These are phyloP conservation scores for Acephala macrosclerotiorum DNA, from an alignment of 2,329 filamentous ascomycete species.

Conservation along the genomic window DNA sequence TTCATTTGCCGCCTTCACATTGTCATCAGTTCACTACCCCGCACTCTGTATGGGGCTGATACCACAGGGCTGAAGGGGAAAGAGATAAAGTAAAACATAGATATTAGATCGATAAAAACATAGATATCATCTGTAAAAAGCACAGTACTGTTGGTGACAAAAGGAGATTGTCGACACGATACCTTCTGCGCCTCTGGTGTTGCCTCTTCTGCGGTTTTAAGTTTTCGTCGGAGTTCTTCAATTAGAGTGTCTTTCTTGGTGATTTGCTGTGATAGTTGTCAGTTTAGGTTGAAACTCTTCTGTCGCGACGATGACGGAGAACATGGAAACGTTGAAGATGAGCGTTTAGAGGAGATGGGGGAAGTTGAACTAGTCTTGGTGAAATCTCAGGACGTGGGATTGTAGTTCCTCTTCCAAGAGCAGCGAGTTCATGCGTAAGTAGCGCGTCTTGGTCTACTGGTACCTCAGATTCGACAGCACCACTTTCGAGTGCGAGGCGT, in stretches of 20 bases:
- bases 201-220: constrained; percentile 38
- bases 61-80: background rate
- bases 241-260: constrained; percentile 39
- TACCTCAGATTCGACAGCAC: background rate
- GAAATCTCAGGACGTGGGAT: constrained; percentile 12
- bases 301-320: background rate
- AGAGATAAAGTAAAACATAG: constrained; percentile 10
- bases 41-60: background rate
- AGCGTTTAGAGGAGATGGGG: constrained; percentile 11
- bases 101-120: constrained; percentile 8
- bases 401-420: constrained; percentile 11
- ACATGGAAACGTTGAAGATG: constrained; percentile 7
- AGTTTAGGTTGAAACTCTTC: constrained; percentile 27
- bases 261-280: constrained; percentile 38
- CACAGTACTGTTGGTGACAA: constrained; percentile 15
- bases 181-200: constrained; percentile 42
- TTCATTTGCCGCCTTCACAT: constrained; percentile 41
- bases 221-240: constrained; percentile 39
- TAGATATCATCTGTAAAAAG: constrained; percentile 2
- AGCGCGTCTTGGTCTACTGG: constrained; percentile 8
- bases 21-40: constrained; percentile 15
- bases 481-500: background rate
- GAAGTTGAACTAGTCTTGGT: constrained; percentile 14
- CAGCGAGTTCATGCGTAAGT: constrained; percentile 25
- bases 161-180: constrained; percentile 33